Base-by-base conservation (phyloP, 768 basidiomycete genomes). In the Suillus ampliporus region DNA sequence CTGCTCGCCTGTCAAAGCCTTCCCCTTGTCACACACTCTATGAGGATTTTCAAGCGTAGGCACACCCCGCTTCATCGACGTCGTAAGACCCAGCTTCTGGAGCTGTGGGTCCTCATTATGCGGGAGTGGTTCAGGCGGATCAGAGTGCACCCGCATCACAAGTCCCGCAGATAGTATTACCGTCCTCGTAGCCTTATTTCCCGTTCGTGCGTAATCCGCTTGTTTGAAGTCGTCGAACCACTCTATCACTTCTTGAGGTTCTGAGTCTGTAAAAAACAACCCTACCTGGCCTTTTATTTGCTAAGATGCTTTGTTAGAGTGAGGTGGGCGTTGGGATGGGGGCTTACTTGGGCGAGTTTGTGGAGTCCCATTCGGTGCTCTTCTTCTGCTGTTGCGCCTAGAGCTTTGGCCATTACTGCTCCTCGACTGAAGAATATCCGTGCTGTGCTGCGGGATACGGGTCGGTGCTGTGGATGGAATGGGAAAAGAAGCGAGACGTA, bases 51-150 rank as follows among this genome's bases (percentile, higher is more conserved):
- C 84, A 51, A 99, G 79, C 8, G 90, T 91, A 5, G 97, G 96
- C 0, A 97, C 91, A 60, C 97, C 97, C 69, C 85, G 87, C 61
- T 90, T 86, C 83, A 99, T 85, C 37, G 82, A 84, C 19, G 96
- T 99, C 57, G 87, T 81, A 37, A 99, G 79, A 10, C 97, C 97
- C 41, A 99, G 85, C 75, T 92, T 93, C 60, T 97, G 88, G 58
- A 99, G 83, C 73, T 99, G 97, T 23, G 96, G 95, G 65, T 99
- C 97, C 80, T 99, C 95, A 69, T 95, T 95, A 76, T 98, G 95
- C 41, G 97, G 95, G 76, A 99, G 96, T 3, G 94, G 91, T 67
- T 95, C 90, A 44, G 90, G 86, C 1, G 90, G 91, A 65, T 91
- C 89, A 3, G 91, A 89, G 72, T 91, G 83, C 47, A 83, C 84